phyloP scores from a whole-genome alignment of 257 asterid genomes.

The Lycium ferocissimum region DNA sequence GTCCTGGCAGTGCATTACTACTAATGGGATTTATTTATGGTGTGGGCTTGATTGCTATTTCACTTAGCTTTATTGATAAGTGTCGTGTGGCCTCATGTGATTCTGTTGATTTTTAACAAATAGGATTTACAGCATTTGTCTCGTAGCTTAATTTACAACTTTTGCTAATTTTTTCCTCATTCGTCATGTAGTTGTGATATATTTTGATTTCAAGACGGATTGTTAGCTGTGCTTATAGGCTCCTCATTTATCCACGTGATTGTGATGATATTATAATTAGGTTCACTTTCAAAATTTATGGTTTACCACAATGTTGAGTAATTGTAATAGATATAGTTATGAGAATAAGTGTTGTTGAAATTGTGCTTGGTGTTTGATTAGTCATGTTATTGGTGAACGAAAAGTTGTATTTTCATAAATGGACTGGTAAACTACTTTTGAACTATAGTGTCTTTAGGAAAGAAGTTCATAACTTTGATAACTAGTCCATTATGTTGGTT shows the following conservation, averaged over 20 bases:
- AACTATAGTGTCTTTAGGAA: not conserved
- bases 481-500: not conserved
- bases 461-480: not conserved
- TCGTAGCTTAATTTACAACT: not conserved
- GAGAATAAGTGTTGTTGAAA: not conserved
- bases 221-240: not conserved
- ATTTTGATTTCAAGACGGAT: not conserved
- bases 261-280: constrained; percentile 5
- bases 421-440: not conserved
- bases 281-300: not conserved
- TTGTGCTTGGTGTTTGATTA: not conserved
- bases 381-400: not conserved
- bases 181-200: not conserved
- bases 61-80: not conserved
- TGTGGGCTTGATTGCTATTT: not conserved
- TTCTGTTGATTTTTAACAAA: not conserved
- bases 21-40: not conserved
- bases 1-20: not conserved
- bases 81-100: not conserved
- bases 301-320: not conserved
- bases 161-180: not conserved
- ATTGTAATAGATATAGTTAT: not conserved
- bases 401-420: not conserved
- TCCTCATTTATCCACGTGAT: not conserved
- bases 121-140: not conserved